Percentiles rank a stretch among this genome's conserved stretches.
Evolutionary conservation across 2,329 filamentous ascomycete genomes (phyloP).

Genomic region (Remersonia thermophila): DNA sequence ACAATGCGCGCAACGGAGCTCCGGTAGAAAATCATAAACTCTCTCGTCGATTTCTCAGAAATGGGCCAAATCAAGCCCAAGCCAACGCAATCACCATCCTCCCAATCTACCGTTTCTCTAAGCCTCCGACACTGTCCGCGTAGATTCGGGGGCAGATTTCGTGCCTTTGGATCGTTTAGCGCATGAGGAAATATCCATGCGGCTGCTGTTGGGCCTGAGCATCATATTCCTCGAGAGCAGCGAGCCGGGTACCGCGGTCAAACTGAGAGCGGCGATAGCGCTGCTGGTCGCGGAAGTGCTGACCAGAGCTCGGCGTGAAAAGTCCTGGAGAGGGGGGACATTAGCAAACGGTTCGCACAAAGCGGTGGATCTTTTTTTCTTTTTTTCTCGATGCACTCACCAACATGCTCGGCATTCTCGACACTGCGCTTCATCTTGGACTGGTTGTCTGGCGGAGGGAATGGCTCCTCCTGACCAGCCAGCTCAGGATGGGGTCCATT

Average conservation of each 20-base stretch:
- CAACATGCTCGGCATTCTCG: conserved; percentile 75
- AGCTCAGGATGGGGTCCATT: conserved; percentile 37
- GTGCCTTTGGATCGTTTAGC: no score
- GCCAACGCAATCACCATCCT: neutral
- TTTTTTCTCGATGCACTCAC: conserved; percentile 37
- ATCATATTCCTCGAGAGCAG: conserved; percentile 52
- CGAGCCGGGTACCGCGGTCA: conserved; percentile 67
- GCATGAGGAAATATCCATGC: no score
- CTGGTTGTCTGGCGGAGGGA: conserved; percentile 70
- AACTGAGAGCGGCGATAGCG: conserved; percentile 65
- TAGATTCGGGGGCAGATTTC: no score
- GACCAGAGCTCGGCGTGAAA: conserved; percentile 67
- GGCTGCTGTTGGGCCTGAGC: conserved; percentile 25
- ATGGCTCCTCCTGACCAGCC: conserved; percentile 60
- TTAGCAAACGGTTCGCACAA: neutral
- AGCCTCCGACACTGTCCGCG: no score
- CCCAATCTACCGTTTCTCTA: no score
- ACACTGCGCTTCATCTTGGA: conserved; percentile 80
- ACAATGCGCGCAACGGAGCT: no score
- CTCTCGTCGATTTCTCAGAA: no score
- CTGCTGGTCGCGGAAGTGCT: conserved; percentile 63
- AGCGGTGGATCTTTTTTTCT: no score
- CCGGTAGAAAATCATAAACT: neutral
- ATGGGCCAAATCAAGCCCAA: neutral
- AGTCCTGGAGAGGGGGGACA: conserved; percentile 39